Evolutionary conservation across 495 filamentous ascomycete species (phyloP).

Genomic region (Penicillium pancosmium): DNA sequence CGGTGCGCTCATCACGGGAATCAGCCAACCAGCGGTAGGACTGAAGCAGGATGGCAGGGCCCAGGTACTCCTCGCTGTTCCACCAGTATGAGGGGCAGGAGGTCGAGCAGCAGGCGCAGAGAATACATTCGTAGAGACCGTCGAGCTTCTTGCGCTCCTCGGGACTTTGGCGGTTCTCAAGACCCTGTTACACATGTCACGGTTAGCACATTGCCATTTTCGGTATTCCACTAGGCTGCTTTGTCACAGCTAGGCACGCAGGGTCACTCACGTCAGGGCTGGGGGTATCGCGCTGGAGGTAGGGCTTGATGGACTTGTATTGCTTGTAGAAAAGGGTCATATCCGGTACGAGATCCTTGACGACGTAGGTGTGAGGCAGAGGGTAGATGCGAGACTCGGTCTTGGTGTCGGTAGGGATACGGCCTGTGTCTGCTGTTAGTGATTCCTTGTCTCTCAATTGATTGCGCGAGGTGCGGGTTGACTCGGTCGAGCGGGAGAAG

Average conservation of each 20-base stretch:
- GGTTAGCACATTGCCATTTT: conserved; percentile 3
- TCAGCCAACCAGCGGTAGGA: conserved; percentile 97
- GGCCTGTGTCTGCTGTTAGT: conserved; percentile 59
- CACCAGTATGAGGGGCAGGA: conserved; percentile 99
- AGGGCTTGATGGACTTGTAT: conserved; percentile 99
- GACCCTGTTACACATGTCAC: conserved; percentile 56
- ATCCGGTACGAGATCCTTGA: conserved; percentile 98
- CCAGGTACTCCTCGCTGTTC: conserved; percentile 98
- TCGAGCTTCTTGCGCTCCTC: conserved; percentile 95
- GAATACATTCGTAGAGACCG: conserved; percentile 98
- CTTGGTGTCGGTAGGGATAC: conserved; percentile 81
- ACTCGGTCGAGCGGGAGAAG: neutral
- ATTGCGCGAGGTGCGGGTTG: neutral
- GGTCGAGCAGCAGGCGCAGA: conserved; percentile 98
- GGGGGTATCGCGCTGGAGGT: conserved; percentile 84
- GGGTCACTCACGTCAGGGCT: conserved; percentile 66
- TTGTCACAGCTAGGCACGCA: neutral
- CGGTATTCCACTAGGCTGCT: no score
- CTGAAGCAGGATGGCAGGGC: conserved; percentile 92
- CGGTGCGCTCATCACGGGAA: conserved; percentile 84
- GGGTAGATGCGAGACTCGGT: conserved; percentile 95
- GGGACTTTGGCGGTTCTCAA: conserved; percentile 85
- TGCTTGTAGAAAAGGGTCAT: conserved; percentile 99
- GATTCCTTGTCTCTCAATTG: neutral
- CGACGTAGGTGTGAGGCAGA: conserved; percentile 96